These are phyloP conservation scores for Candida nitratophila DNA, from an alignment of 805 yeast genomes.

Conservation along the genomic window DNA sequence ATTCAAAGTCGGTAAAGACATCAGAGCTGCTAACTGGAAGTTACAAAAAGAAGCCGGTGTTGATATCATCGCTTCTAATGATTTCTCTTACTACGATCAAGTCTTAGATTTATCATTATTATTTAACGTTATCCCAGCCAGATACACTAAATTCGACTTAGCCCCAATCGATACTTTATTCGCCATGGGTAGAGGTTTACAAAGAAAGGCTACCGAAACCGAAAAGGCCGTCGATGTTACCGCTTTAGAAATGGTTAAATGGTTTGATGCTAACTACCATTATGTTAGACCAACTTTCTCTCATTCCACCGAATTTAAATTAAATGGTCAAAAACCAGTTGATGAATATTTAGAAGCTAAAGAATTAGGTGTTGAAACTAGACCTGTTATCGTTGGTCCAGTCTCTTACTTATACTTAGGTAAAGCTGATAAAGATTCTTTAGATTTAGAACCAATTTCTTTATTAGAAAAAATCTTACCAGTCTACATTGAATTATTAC, in stretches of 20 bases:
- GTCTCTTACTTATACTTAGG: conserved; percentile 92
- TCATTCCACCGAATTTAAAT: conserved; percentile 89
- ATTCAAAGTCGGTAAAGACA: conserved; percentile 86
- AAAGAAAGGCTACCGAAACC: conserved; percentile 87
- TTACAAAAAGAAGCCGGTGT: conserved; percentile 96
- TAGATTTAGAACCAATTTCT: conserved; percentile 89
- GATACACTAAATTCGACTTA: conserved; percentile 89
- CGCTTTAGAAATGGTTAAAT: conserved; percentile 98
- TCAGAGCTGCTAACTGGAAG: conserved; percentile 96
- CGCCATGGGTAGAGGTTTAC: conserved; percentile 99
- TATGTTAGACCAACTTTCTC: conserved; percentile 99
- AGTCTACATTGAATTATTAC: conserved; percentile 82
- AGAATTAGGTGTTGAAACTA: conserved; percentile 90
- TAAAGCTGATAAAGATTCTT: conserved; percentile 97
- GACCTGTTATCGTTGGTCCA: conserved; percentile 97
- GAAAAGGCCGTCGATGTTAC: conserved; percentile 93
- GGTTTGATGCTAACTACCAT: conserved; percentile 99
- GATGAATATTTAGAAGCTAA: conserved; percentile 98
- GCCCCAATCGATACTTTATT: conserved; percentile 86
- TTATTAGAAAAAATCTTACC: conserved; percentile 87
- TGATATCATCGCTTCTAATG: conserved; percentile 94
- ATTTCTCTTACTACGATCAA: conserved; percentile 97
- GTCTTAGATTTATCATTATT: conserved; percentile 86
- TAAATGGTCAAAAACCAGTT: conserved; percentile 93
- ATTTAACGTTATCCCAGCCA: conserved; percentile 94